These are phyloP conservation scores for Candida sojae DNA, from an alignment of 1,139 yeast species.

Conservation along the genomic window DNA sequence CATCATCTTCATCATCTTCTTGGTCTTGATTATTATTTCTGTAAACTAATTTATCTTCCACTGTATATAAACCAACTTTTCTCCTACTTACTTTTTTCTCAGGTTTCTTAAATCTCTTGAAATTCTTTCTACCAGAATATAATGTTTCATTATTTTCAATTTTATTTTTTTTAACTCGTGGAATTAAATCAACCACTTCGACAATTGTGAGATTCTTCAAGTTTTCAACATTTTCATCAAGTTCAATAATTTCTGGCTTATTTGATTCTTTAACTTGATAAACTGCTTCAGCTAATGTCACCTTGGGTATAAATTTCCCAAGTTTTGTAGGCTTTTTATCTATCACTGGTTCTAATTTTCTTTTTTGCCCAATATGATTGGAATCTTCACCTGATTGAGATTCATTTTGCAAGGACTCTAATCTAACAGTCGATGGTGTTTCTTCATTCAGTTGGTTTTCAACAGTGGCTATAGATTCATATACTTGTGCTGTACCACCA, in stretches of 20 bases:
- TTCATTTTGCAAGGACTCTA: neutral
- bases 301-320: conserved; percentile 19
- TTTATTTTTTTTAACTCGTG: conserved; percentile 17
- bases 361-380: neutral
- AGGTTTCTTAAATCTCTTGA: conserved; percentile 36
- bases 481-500: neutral
- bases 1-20: neutral
- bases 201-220: conserved; percentile 33
- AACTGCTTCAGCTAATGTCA: conserved; percentile 35
- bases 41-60: neutral
- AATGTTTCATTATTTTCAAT: conserved; percentile 1
- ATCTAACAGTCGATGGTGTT: neutral
- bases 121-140: conserved; percentile 33
- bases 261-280: conserved; percentile 31
- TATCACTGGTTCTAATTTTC: neutral
- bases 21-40: conserved; percentile 1
- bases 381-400: neutral
- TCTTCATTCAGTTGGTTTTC: neutral
- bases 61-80: neutral
- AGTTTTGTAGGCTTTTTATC: conserved; percentile 12
- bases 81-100: neutral
- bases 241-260: conserved; percentile 27
- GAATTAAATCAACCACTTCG: conserved; percentile 27
- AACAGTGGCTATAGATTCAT: neutral
- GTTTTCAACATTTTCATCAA: conserved; percentile 14